Evolutionary conservation across 2,329 filamentous ascomycete species (phyloP).

Genomic region (Ophiostoma sp.): DNA sequence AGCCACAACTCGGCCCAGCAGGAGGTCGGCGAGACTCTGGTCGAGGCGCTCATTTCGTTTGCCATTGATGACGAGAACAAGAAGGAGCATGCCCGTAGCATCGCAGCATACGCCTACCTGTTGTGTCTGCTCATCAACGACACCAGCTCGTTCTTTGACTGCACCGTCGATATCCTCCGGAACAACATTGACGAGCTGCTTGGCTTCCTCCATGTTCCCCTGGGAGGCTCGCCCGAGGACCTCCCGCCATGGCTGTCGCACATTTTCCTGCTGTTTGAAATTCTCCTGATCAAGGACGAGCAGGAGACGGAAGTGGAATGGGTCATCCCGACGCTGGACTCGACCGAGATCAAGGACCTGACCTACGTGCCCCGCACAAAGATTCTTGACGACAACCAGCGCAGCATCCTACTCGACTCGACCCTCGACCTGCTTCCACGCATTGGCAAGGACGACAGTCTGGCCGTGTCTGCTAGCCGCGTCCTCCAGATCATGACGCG

Average conservation of each 20-base stretch:
- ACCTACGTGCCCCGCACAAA: conserved; percentile 61
- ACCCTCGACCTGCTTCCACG: conserved; percentile 83
- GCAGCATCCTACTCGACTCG: conserved; percentile 69
- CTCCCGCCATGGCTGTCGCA: conserved; percentile 92
- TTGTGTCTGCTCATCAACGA: conserved; percentile 86
- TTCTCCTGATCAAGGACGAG: conserved; percentile 84
- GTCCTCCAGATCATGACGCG: conserved; percentile 87
- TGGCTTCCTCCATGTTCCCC: conserved; percentile 71
- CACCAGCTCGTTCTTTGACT: conserved; percentile 71
- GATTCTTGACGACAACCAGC: conserved; percentile 64
- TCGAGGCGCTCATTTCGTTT: conserved; percentile 77
- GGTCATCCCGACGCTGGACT: conserved; percentile 57
- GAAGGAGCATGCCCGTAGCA: conserved; percentile 62
- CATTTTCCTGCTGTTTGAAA: conserved; percentile 85
- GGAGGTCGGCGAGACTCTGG: conserved; percentile 79
- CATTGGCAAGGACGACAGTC: conserved; percentile 80
- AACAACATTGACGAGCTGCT: conserved; percentile 76
- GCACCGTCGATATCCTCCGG: conserved; percentile 71
- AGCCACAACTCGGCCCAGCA: conserved; percentile 46
- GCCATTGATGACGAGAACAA: conserved; percentile 60
- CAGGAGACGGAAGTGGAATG: conserved; percentile 74
- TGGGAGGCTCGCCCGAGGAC: conserved; percentile 69
- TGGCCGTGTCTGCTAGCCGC: conserved; percentile 80
- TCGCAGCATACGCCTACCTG: conserved; percentile 90
- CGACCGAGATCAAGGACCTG: conserved; percentile 52